phyloP scores from a whole-genome alignment of 1,284 basidiomycete species.

The Pyrrhoderma lamaoense region DNA sequence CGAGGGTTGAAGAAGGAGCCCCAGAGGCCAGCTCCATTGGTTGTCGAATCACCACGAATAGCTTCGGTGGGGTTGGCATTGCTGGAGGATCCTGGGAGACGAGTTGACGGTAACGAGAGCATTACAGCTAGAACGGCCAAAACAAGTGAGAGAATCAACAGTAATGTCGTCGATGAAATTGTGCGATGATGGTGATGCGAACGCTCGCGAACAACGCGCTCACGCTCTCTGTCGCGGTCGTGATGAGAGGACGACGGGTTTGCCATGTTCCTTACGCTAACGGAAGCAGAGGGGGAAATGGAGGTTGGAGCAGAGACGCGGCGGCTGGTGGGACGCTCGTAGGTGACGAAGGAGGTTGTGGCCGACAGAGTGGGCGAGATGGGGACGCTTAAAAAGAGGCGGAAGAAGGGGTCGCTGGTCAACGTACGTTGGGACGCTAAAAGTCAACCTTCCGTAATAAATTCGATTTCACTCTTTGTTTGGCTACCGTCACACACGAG shows the following conservation, averaged over 20 bases:
- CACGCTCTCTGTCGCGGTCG: slow-evolving; percentile 47
- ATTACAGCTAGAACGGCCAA: slow-evolving; percentile 77
- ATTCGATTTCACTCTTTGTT: slow-evolving; percentile 8
- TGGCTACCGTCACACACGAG: slow-evolving; percentile 10
- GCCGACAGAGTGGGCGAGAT: slow-evolving; percentile 15
- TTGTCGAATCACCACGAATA: slow-evolving; percentile 19
- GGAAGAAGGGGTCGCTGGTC: slow-evolving; percentile 6
- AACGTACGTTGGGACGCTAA: not conserved
- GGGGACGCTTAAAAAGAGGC: not conserved
- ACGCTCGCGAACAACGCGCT: slow-evolving; percentile 39
- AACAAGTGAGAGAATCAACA: slow-evolving; percentile 75
- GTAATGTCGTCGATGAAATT: slow-evolving; percentile 80
- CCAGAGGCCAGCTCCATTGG: slow-evolving; percentile 48
- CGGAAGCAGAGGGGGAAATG: slow-evolving; percentile 70
- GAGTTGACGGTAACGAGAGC: slow-evolving; percentile 66
- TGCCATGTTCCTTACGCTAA: slow-evolving; percentile 55
- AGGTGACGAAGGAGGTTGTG: slow-evolving; percentile 16
- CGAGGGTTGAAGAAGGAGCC: slow-evolving; percentile 64
- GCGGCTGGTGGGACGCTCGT: slow-evolving; percentile 10
- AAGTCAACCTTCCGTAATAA: slow-evolving; percentile 14
- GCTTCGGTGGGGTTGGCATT: slow-evolving; percentile 1
- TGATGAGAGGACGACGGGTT: slow-evolving; percentile 77
- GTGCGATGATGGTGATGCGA: slow-evolving; percentile 69
- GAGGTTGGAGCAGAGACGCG: slow-evolving; percentile 37
- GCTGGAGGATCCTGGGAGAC: slow-evolving; percentile 15